These are phyloP conservation scores for Solanum acaule DNA, from an alignment of 257 asterid species.

Conservation along the genomic window DNA sequence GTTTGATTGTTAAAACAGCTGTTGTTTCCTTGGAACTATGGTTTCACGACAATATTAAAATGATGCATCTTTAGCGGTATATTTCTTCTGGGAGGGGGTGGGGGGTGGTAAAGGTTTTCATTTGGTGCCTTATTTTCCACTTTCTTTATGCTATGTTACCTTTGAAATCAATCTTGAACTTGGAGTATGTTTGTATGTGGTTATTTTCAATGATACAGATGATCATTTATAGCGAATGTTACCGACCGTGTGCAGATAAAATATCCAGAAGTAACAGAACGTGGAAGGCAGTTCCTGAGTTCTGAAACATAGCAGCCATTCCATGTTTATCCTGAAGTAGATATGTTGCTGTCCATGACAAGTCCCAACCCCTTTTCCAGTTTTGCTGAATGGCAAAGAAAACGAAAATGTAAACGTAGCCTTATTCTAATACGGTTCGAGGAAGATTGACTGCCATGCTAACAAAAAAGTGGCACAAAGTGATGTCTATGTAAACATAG, in stretches of 20 bases:
- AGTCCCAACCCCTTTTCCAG: conserved; percentile 37
- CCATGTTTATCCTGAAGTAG: conserved; percentile 59
- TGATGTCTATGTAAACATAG: background rate
- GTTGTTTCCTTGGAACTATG: background rate
- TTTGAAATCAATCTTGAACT: background rate
- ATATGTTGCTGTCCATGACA: conserved; percentile 44
- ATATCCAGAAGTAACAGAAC: conserved; percentile 40
- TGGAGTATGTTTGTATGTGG: background rate
- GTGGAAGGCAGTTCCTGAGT: conserved; percentile 37
- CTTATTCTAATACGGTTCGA: conserved; percentile 41
- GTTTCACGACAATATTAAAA: background rate
- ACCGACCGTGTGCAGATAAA: conserved; percentile 51
- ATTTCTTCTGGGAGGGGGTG: background rate
- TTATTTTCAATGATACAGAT: background rate
- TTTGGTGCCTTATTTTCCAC: background rate
- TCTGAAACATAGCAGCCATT: conserved; percentile 26
- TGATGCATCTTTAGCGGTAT: background rate
- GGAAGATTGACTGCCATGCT: conserved; percentile 62
- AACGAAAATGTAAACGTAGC: conserved; percentile 18
- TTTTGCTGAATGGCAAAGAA: conserved; percentile 49
- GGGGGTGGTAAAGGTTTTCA: background rate
- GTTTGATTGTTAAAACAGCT: background rate
- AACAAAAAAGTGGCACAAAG: conserved; percentile 12
- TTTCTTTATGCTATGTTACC: background rate
- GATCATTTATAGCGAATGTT: background rate